Base-by-base conservation (phyloP, 306 rosid genomes). In the Castanea sativa region DNA sequence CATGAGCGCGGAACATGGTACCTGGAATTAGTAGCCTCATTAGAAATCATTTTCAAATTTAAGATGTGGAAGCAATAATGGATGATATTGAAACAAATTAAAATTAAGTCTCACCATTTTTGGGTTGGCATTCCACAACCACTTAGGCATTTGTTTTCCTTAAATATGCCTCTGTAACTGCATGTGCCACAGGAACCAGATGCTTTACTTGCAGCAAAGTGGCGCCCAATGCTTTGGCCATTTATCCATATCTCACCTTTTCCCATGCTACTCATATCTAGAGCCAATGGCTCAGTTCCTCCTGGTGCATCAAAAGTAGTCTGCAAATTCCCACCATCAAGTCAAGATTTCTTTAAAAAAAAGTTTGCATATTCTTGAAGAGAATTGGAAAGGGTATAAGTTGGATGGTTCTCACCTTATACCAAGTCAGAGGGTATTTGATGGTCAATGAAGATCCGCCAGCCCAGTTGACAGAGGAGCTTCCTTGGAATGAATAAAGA, bases 191-290 rank as follows among this genome's bases (percentile, higher is more conserved):
- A 95, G 32, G 15, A 41, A 11, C 96, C 99, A 0, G 4, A 81
- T 38, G 99, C 97, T 33, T 51, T 85, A 75, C 90, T 86, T 67
- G 74, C 96, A 1, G 99, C 91, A 96, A 91, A 90, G 77, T 95
- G 96, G 79, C 99, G 98, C 67, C 99, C 99, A 11, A 95, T 93
- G 87, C 92, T 91, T 27, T 73, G 91, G 27, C 97, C 97, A 23
- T 95, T 95, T 55, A 95, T 76, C 99, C 99, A 95, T 33, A 90
- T 78, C 68, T 93, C 86, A 60, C 99, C 99, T 73, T 95, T 95
- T 76, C 97, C 97, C 99, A 95, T 95, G 90, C 89, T 84, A 67
- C 85, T 85, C 99, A 93, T 89, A 70, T 95, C 99, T 73, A 95
- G 86, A 82, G 99, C 97, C 67, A 93, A 75, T 49, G 98, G 98